Evolutionary conservation across 2,329 filamentous ascomycete species (phyloP).

Genomic region (Aureobasidium sp.): DNA sequence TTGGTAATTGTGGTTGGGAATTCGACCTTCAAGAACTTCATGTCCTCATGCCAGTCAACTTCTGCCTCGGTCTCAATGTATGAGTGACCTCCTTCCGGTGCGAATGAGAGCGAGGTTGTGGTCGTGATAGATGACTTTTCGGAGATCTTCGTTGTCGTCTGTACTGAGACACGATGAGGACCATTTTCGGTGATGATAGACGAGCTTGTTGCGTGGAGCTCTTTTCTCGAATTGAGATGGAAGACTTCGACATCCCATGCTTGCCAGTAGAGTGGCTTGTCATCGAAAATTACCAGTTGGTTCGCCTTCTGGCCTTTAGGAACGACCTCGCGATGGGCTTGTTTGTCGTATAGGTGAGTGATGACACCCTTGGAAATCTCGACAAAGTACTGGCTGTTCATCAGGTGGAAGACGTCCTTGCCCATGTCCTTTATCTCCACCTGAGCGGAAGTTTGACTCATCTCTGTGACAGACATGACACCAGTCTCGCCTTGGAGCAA

Average conservation of each 20-base stretch:
- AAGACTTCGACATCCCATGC: conserved; percentile 98
- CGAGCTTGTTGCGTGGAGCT: conserved; percentile 54
- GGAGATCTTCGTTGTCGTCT: conserved; percentile 80
- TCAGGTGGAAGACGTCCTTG: conserved; percentile 62
- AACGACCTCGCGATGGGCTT: conserved; percentile 67
- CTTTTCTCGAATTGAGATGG: conserved; percentile 77
- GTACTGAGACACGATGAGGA: conserved; percentile 68
- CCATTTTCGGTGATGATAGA: conserved; percentile 64
- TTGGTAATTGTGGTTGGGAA: conserved; percentile 89
- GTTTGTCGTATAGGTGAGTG: conserved; percentile 71
- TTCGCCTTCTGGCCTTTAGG: conserved; percentile 67
- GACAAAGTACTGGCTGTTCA: conserved; percentile 69
- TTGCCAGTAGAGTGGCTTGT: conserved; percentile 96
- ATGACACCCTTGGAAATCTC: conserved; percentile 68
- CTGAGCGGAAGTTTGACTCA: background rate
- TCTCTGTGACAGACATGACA: conserved; percentile 24
- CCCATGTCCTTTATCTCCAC: conserved; percentile 43
- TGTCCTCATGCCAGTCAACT: conserved; percentile 94
- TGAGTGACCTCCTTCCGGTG: conserved; percentile 47
- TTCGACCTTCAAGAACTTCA: conserved; percentile 98
- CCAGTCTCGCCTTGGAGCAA: conserved; percentile 42
- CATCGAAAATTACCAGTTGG: conserved; percentile 89
- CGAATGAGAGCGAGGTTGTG: conserved; percentile 69
- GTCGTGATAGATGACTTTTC: conserved; percentile 79
- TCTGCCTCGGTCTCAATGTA: conserved; percentile 72